Conservation (phyloP, 768 basidiomycete genomes). For the Clavulina sp. region DNA sequence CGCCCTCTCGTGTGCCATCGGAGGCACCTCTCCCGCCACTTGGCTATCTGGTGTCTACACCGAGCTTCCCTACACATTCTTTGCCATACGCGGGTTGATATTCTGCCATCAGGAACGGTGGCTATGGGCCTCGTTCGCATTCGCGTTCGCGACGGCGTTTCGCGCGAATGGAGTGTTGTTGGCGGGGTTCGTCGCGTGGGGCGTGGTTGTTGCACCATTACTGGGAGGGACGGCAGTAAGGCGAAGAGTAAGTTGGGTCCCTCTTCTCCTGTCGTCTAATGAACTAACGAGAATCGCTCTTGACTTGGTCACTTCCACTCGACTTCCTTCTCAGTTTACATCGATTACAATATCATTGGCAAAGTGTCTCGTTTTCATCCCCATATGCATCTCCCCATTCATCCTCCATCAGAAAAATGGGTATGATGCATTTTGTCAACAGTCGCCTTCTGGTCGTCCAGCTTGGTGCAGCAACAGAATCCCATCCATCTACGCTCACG, state of each 20-base stretch:
- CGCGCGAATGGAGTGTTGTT: constrained; percentile 66
- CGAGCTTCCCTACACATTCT: constrained; percentile 73
- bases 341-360: too few species aligned
- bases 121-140: constrained; percentile 38
- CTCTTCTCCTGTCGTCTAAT: too few species aligned
- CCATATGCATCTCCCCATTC: constrained; percentile 35
- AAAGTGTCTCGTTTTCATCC: background rate
- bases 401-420: constrained; percentile 49
- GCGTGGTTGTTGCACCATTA: constrained; percentile 37
- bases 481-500: constrained; percentile 66
- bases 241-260: constrained; percentile 22
- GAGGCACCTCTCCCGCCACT: constrained; percentile 66
- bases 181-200: constrained; percentile 67
- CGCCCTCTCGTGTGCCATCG: constrained; percentile 50
- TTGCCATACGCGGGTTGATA: constrained; percentile 64
- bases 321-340: too few species aligned
- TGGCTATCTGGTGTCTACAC: constrained; percentile 54
- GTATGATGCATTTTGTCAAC: constrained; percentile 46
- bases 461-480: constrained; percentile 46
- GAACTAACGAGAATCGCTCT: too few species aligned
- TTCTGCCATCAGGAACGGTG: constrained; percentile 33
- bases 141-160: constrained; percentile 46
- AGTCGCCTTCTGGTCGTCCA: constrained; percentile 6
- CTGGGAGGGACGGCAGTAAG: too few species aligned
- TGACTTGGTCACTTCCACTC: background rate